phyloP scores from a whole-genome alignment of 192 early-diverging fungal genomes.

The Umbelopsis vinacea region DNA sequence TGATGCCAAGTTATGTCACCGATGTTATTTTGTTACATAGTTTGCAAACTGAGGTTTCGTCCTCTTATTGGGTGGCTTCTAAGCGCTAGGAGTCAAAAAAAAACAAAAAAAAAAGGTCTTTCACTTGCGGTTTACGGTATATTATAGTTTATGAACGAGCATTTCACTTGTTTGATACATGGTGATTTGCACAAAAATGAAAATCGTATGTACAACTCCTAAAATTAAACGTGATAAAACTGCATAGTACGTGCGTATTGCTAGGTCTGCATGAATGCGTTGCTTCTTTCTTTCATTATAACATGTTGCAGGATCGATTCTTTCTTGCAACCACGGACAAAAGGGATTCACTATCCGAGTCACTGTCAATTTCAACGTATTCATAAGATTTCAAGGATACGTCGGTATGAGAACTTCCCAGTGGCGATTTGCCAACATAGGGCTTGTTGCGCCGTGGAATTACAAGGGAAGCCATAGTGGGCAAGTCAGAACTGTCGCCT shows the following conservation, averaged over 20 bases:
- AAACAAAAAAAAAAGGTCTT: neutral
- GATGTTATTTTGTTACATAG: conserved; percentile 23
- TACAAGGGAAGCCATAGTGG: neutral
- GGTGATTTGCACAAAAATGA: neutral
- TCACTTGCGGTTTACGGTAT: neutral
- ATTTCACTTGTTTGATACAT: conserved; percentile 8
- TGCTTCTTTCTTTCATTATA: neutral
- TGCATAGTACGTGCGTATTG: too few relatives aligned
- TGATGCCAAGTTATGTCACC: conserved; percentile 21
- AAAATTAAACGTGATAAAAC: neutral
- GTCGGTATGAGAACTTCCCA: neutral
- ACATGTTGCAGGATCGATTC: neutral
- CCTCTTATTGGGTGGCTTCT: neutral
- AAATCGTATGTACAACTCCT: neutral
- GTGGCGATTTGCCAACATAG: neutral
- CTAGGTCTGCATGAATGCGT: neutral
- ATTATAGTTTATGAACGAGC: neutral
- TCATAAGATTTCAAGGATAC: neutral
- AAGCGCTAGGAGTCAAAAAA: too few relatives aligned
- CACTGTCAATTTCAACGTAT: neutral
- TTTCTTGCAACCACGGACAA: neutral
- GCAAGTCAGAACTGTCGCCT: neutral
- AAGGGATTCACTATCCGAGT: neutral
- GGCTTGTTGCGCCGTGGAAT: neutral
- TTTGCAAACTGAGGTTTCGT: neutral